Evolutionary conservation across 2,329 filamentous ascomycete genomes (phyloP), one percentile per base, ranked within the genome.

Genomic region (Talaromyces islandicus): DNA sequence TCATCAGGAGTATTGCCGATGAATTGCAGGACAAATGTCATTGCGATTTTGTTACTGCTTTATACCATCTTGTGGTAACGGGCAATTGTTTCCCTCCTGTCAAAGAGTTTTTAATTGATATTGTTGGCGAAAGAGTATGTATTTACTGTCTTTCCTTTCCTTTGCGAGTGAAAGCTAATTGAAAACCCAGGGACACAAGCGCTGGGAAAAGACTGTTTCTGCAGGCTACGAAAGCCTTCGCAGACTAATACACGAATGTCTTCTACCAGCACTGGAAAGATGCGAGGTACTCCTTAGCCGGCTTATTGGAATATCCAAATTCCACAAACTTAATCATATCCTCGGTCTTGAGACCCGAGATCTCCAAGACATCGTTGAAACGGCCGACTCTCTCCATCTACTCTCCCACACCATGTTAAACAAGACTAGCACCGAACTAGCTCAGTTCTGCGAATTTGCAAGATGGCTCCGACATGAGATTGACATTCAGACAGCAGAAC

Each of bases 181-280:
- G 17, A 21, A 21, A 11, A 19, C 43, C 43, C 56, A 94, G 88
- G 92, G 92, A 0, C 90, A 96, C 68, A 97, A 96, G 75, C 83
- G 94, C 54, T 99, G 94, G 94, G 92, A 97, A 64, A 95, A 93
- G 69, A 88, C 90, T 6, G 89, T 95, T 2, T 82, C 85, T 1
- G 85, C 86, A 4, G 91, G 92, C 0, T 87, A 97, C 21, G 87
- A 90, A 62, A 88, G 86, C 58, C 81, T 97, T 10, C 85, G 91
- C 55, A 84, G 85, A 57, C 81, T 97, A 12, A 81, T 92, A 0
- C 92, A 96, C 69, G 88, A 96, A 70, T 92, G 95, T 71, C 86
- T 97, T 56, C 81, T 97, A 2, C 94, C 94, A 0, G 91, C 91
- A 0, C 80, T 97, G 1, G 92, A 97, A 67, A 86, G 93, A 57